Conservation (phyloP, 2,329 filamentous ascomycete species). For the Neonectria hederae region DNA sequence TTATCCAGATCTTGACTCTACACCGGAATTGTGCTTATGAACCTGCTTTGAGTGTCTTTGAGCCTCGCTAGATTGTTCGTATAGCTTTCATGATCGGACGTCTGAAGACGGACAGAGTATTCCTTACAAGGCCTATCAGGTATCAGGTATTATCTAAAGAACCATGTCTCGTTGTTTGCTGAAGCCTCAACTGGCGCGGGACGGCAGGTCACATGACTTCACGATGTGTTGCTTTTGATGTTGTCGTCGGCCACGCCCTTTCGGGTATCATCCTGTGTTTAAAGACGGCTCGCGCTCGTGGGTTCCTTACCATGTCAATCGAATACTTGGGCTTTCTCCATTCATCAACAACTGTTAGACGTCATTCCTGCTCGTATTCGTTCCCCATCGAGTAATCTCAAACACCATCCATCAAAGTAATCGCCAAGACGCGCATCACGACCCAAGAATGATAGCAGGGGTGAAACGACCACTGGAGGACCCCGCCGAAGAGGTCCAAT, state of each 20-base stretch:
- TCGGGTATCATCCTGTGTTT: slow-evolving; percentile 18
- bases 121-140: background rate
- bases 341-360: background rate
- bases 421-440: background rate
- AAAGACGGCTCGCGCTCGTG: background rate
- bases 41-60: background rate
- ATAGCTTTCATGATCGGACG: background rate
- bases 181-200: background rate
- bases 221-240: slow-evolving; percentile 45
- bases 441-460: slow-evolving; percentile 24
- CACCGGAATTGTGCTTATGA: background rate
- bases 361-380: background rate
- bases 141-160: background rate
- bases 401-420: background rate
- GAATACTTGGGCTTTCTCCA: background rate
- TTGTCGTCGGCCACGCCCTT: slow-evolving; percentile 38
- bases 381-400: background rate
- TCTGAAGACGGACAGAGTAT: background rate
- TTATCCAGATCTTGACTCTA: slow-evolving; percentile 1
- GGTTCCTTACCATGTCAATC: background rate
- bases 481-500: slow-evolving; percentile 18
- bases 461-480: slow-evolving; percentile 35
- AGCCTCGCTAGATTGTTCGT: background rate
- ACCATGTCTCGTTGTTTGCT: background rate
- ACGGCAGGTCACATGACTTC: slow-evolving; percentile 41